A percentile compares a stretch with the other conserved stretches of the same genome.
phyloP scores from a whole-genome alignment of 495 filamentous ascomycete species.

The Trichocladium uniseriatum region DNA sequence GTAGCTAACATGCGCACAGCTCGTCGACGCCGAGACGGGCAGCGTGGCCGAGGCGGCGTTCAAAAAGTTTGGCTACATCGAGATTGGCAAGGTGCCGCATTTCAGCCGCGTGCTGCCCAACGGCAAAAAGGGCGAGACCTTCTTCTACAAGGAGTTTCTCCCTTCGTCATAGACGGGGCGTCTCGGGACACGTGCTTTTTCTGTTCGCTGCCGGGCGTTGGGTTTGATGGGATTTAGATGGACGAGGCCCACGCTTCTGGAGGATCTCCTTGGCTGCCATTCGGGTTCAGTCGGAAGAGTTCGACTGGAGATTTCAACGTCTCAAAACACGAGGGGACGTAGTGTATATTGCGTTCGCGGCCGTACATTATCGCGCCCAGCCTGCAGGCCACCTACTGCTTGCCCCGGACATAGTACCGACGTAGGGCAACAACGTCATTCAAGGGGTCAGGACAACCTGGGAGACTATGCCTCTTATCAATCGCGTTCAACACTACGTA shows the following conservation, averaged over 20 bases:
- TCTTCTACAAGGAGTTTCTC: conserved; percentile 34
- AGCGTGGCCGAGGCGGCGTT: conserved; percentile 28
- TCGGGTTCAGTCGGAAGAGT: background rate
- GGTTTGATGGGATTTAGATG: conserved; percentile 5
- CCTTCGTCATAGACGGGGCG: background rate
- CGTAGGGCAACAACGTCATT: no score
- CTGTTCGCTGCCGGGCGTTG: conserved; percentile 1
- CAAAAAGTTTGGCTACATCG: conserved; percentile 28
- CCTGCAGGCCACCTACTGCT: no score
- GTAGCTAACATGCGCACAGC: conserved; percentile 11
- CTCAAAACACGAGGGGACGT: background rate
- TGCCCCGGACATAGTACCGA: no score
- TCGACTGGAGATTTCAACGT: background rate
- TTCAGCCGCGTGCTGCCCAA: conserved; percentile 23
- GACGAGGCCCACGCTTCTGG: conserved; percentile 11
- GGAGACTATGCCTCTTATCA: no score
- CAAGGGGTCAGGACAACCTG: no score
- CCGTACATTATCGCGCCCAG: no score
- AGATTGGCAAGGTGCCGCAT: conserved; percentile 30
- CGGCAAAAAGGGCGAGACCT: conserved; percentile 28
- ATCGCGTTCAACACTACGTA: no score
- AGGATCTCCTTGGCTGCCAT: background rate
- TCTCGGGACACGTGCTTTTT: background rate
- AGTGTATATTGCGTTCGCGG: no score
- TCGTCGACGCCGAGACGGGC: conserved; percentile 28